Conservation (phyloP, 2,329 filamentous ascomycete species). For the Akanthomyces muscarius region DNA sequence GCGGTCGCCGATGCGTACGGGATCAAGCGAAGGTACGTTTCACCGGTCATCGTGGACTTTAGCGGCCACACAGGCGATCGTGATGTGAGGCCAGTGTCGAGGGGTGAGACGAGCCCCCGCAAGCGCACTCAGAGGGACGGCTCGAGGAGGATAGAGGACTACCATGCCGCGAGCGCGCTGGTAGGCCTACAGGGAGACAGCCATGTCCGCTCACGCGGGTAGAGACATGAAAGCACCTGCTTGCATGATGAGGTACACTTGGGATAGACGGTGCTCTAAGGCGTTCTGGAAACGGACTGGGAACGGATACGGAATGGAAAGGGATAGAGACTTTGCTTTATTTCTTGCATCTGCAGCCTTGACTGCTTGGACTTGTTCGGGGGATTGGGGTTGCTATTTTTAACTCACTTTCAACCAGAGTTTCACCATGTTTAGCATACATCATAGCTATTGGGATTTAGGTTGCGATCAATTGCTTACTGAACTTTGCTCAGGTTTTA, state of each 20-base stretch:
- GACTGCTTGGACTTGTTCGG: slow-evolving; percentile 10
- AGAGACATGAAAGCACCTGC: background rate
- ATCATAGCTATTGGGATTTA: background rate
- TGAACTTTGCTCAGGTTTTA: background rate
- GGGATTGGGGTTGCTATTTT: background rate
- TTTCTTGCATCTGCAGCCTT: background rate
- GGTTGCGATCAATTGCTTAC: background rate
- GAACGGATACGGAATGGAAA: no score
- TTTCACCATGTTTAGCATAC: background rate
- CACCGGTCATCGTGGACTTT: slow-evolving; percentile 1
- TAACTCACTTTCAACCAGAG: background rate
- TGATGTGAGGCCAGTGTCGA: background rate
- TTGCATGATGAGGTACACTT: background rate
- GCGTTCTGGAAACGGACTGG: background rate
- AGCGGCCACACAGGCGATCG: background rate
- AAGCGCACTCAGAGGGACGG: slow-evolving; percentile 8
- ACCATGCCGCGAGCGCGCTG: slow-evolving; percentile 18
- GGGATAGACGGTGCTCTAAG: slow-evolving; percentile 4
- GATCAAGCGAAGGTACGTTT: slow-evolving; percentile 9
- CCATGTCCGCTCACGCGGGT: slow-evolving; percentile 5
- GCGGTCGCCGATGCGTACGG: background rate
- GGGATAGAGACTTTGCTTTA: slow-evolving; percentile 9
- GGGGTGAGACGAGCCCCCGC: background rate
- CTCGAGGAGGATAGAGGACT: slow-evolving; percentile 13
- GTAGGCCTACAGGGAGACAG: slow-evolving; percentile 19